A percentile compares a stretch with the other conserved stretches of the same genome.
Evolutionary conservation across 352 stramenopile genomes (phyloP).

Genomic region (Phytophthora palmivora): DNA sequence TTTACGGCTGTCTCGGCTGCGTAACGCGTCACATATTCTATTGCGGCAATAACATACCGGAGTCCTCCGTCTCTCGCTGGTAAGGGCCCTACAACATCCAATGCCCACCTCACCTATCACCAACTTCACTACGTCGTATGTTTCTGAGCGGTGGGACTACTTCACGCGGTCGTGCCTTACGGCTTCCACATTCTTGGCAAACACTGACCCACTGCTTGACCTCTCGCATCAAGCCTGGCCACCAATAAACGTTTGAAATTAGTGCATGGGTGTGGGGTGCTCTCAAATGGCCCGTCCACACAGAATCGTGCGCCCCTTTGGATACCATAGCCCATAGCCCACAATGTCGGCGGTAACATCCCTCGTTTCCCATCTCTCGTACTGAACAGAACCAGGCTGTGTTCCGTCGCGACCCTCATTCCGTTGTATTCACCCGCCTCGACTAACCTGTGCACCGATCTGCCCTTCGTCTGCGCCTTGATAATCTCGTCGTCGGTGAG

Average conservation of each 20-base stretch:
- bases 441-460: no score
- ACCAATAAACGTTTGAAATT: background rate
- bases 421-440: no score
- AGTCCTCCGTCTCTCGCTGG: no score
- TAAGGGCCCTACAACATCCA: no score
- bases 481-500: no score
- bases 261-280: background rate
- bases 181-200: background rate
- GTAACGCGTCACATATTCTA: no score
- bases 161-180: background rate
- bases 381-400: background rate
- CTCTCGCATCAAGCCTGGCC: background rate
- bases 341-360: no score
- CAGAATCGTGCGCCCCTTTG: background rate
- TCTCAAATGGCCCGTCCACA: background rate
- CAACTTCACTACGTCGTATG: background rate
- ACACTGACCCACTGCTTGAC: background rate
- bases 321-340: background rate
- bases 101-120: background rate
- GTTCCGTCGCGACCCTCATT: no score
- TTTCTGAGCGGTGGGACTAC: background rate
- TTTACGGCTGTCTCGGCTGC: no score
- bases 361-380: background rate
- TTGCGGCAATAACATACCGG: no score
- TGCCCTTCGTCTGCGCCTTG: no score